phyloP scores from a whole-genome alignment of 2,329 filamentous ascomycete genomes.

The Phaeosphaeria sp. region DNA sequence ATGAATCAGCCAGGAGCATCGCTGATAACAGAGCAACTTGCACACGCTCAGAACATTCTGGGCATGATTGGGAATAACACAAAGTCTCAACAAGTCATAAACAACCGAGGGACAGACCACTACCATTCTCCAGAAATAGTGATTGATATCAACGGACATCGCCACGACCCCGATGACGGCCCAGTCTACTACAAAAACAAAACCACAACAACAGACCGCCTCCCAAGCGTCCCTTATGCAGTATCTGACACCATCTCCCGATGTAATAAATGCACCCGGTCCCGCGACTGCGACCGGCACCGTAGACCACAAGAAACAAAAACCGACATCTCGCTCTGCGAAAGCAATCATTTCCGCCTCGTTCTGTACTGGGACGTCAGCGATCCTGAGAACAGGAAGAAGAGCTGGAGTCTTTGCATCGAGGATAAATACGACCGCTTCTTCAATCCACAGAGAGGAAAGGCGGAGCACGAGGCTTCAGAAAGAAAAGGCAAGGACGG shows the following conservation, averaged over 20 bases:
- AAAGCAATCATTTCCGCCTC: constrained; percentile 11
- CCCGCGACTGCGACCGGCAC: constrained; percentile 6
- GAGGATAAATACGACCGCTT: constrained; percentile 3
- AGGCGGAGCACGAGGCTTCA: not conserved
- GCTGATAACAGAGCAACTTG: not conserved
- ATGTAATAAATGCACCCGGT: not conserved
- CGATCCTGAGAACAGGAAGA: constrained; percentile 17
- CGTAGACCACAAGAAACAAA: not conserved
- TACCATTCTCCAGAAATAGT: not conserved
- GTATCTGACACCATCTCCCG: constrained; percentile 9
- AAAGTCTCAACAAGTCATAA: not conserved
- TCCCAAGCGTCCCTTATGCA: constrained; percentile 2
- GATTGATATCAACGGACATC: not conserved
- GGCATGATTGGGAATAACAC: not conserved
- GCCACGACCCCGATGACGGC: not conserved
- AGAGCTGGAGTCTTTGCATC: constrained; percentile 15
- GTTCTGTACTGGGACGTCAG: constrained; percentile 13
- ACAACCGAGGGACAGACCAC: not conserved
- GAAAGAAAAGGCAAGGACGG: too few relatives aligned
- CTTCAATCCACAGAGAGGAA: not conserved
- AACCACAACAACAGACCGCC: not conserved
- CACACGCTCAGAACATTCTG: not conserved
- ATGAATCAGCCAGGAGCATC: not conserved
- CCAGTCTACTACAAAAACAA: not conserved
- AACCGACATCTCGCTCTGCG: constrained; percentile 16